A percentile compares a stretch with the other conserved stretches of the same genome.
Evolutionary conservation across 2,329 filamentous ascomycete species (phyloP).

Genomic region (Byssothecium circinans): DNA sequence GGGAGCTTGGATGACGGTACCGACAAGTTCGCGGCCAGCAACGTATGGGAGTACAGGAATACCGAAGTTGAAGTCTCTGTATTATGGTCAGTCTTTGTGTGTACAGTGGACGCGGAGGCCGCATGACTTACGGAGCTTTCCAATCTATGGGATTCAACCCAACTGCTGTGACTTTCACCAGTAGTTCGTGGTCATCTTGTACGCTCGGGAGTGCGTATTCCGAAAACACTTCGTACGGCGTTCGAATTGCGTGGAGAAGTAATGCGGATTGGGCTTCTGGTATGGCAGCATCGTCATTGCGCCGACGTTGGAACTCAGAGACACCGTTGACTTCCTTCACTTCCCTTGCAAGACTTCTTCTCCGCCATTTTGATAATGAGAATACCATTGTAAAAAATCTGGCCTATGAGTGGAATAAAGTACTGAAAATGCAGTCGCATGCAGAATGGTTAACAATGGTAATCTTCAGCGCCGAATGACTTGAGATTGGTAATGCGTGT

Average conservation of each 20-base stretch:
- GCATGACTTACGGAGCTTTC: constrained; percentile 65
- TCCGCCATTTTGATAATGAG: constrained; percentile 15
- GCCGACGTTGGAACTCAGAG: constrained; percentile 9
- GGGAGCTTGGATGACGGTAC: constrained; percentile 31
- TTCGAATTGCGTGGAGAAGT: constrained; percentile 53
- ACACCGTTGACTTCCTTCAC: background rate
- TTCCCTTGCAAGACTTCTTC: constrained; percentile 8
- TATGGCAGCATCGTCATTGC: background rate
- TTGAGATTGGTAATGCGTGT: too few relatives aligned
- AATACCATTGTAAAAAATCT: background rate
- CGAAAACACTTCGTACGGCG: constrained; percentile 53
- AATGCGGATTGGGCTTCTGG: constrained; percentile 50
- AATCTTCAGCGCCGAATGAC: too few relatives aligned
- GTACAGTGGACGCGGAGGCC: background rate
- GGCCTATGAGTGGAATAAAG: too few relatives aligned
- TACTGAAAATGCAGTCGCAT: too few relatives aligned
- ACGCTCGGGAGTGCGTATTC: constrained; percentile 53
- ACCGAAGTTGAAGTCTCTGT: constrained; percentile 69
- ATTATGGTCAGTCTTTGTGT: background rate
- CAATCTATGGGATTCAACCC: constrained; percentile 78
- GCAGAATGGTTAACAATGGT: too few relatives aligned
- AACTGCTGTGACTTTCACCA: constrained; percentile 65
- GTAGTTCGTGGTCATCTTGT: constrained; percentile 55
- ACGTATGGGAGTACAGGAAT: constrained; percentile 69
- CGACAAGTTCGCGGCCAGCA: constrained; percentile 70